Evolutionary conservation across 495 filamentous ascomycete species (phyloP).

Genomic region (Staphylotrichum tortipilum): DNA sequence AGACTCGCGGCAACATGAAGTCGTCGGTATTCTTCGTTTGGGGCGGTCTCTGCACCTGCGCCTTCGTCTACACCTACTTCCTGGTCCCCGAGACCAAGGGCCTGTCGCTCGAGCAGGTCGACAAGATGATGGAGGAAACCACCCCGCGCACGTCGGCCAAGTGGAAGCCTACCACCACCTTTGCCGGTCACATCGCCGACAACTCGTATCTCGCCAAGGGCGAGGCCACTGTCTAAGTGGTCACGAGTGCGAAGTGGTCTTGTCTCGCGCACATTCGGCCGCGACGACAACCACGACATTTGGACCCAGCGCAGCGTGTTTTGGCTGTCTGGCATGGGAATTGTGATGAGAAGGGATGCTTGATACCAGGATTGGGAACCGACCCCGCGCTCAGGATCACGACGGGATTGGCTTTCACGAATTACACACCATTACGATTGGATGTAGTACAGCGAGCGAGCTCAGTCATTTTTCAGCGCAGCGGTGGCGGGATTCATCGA

Average conservation of each 20-base stretch:
- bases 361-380: too few species aligned
- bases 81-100: slow-evolving; percentile 82
- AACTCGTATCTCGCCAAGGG: slow-evolving; percentile 7
- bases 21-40: slow-evolving; percentile 74
- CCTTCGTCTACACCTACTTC: slow-evolving; percentile 67
- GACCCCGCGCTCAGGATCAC: too few species aligned
- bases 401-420: background rate
- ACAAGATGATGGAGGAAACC: slow-evolving; percentile 81
- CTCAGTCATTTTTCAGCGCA: too few species aligned
- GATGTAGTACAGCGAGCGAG: background rate
- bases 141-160: slow-evolving; percentile 59
- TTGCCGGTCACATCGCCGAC: slow-evolving; percentile 35
- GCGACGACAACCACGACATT: too few species aligned
- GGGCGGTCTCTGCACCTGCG: slow-evolving; percentile 58
- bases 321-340: too few species aligned
- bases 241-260: too few species aligned
- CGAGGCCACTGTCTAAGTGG: slow-evolving; percentile 8
- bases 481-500: too few species aligned
- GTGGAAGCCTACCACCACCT: slow-evolving; percentile 66
- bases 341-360: too few species aligned
- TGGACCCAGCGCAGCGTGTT: too few species aligned
- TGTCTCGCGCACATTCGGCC: too few species aligned
- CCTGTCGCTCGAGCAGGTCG: slow-evolving; percentile 78
- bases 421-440: slow-evolving; percentile 1
- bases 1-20: slow-evolving; percentile 54